Evolutionary conservation across 2,329 filamentous ascomycete species (phyloP).

Genomic region (Dactylellina leptospora): DNA sequence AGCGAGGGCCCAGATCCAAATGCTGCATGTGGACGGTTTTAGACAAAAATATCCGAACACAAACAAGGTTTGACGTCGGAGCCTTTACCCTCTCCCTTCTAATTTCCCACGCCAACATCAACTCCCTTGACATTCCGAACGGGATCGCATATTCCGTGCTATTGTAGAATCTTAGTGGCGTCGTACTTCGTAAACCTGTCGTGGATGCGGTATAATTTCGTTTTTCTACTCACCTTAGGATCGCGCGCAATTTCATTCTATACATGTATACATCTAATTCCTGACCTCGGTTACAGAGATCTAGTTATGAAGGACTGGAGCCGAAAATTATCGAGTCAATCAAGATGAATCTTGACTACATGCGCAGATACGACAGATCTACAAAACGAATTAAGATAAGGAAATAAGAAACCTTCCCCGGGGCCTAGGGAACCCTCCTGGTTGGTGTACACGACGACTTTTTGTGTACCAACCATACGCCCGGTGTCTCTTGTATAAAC

Average conservation of each 20-base stretch:
- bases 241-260: too few relatives aligned
- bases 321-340: too few relatives aligned
- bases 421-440: too few relatives aligned
- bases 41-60: not conserved
- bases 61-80: not conserved
- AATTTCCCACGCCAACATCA: not conserved
- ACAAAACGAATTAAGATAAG: not conserved
- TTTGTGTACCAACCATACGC: constrained; percentile 4
- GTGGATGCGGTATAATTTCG: too few relatives aligned
- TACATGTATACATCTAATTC: too few relatives aligned
- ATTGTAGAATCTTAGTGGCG: too few relatives aligned
- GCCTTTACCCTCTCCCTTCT: not conserved
- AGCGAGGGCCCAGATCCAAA: too few relatives aligned
- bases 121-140: not conserved
- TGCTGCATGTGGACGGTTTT: too few relatives aligned
- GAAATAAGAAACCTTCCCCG: not conserved
- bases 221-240: too few relatives aligned
- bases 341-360: not conserved
- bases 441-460: not conserved
- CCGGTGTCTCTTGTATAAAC: not conserved
- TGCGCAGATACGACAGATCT: too few relatives aligned
- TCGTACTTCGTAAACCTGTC: too few relatives aligned
- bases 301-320: too few relatives aligned
- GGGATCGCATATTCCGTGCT: not conserved
- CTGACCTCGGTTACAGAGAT: not conserved